phyloP scores from a whole-genome alignment of 306 rosid genomes.

The Cucumis hystrix region DNA sequence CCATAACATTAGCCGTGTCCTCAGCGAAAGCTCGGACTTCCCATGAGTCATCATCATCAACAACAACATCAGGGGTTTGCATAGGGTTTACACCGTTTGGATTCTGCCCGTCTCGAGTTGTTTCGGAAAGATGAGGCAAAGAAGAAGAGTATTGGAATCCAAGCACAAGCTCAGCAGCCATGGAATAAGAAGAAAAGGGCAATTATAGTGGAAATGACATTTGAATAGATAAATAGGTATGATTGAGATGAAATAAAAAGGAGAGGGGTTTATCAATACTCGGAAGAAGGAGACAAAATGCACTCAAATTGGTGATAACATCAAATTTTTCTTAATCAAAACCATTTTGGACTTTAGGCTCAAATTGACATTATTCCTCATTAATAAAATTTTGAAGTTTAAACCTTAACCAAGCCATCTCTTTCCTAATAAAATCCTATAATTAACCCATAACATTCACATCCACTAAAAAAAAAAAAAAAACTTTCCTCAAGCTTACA shows the following conservation, averaged over 20 bases:
- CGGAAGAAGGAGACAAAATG: constrained; percentile 32
- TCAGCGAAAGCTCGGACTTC: constrained; percentile 84
- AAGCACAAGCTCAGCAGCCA: constrained; percentile 72
- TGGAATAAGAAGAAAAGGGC: constrained; percentile 19
- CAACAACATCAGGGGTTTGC: constrained; percentile 37
- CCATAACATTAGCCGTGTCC: constrained; percentile 68
- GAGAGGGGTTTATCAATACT: constrained; percentile 9
- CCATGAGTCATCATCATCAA: constrained; percentile 80
- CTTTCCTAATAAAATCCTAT: not conserved
- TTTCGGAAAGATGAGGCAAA: not conserved
- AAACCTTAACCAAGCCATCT: not conserved
- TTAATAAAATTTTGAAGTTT: not conserved
- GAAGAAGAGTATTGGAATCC: constrained; percentile 22
- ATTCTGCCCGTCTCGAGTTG: not conserved
- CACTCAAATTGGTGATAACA: constrained; percentile 60
- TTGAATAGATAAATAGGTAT: constrained; percentile 28
- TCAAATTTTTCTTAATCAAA: constrained; percentile 17
- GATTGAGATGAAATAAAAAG: not conserved
- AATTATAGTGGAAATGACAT: constrained; percentile 25
- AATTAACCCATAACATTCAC: not conserved
- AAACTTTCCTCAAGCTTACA: too few relatives aligned
- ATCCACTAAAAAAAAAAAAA: not conserved
- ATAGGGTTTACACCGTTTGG: constrained; percentile 12
- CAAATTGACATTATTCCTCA: not conserved
- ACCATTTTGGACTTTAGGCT: not conserved